Evolutionary conservation across 2,329 filamentous ascomycete genomes (phyloP), one percentile per base, ranked within the genome.

Genomic region (Calonectria pauciramosa): DNA sequence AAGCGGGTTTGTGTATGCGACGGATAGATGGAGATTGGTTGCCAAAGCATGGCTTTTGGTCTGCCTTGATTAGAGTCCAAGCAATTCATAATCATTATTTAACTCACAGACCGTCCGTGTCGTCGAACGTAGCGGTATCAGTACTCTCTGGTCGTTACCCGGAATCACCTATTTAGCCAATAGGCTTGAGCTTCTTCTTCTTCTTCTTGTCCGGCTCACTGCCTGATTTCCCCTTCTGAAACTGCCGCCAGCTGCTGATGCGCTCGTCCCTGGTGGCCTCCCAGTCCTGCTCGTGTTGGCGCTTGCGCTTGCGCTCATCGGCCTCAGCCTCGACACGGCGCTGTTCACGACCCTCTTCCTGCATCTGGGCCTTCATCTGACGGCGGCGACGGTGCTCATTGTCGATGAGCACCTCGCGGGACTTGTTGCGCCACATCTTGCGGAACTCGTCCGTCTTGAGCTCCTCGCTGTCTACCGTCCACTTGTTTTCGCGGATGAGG

Each of bases 211-310:
- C 86, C 78, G 83, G 82, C 20, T 83, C 84, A 23, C 84, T 87
- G 54, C 87, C 88, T 26, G 87, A 89, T 85, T 90, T 92, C 75
- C 91, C 91, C 87, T 97, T 97, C 84, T 97, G 93, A 82, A 98
- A 99, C 78, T 96, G 92, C 72, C 97, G 91, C 97, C 97, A 99
- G 85, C 94, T 98, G 78, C 93, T 95, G 85, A 99, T 99, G 78
- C 97, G 91, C 86, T 95, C 91, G 75, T 99, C 97, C 60, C 97
- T 89, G 32, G 94, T 98, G 82, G 95, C 93, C 88, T 99, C 97
- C 97, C 97, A 99, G 76, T 96, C 94, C 87, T 97, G 93, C 78
- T 99, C 96, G 84, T 97, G 95, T 83, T 99, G 96, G 74, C 97
- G 90, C 91, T 96, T 96, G 80, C 94, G 90, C 87, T 96, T 96